These are phyloP conservation scores for Claviceps digitariae DNA, from an alignment of 2,329 filamentous ascomycete genomes.

Conservation along the genomic window DNA sequence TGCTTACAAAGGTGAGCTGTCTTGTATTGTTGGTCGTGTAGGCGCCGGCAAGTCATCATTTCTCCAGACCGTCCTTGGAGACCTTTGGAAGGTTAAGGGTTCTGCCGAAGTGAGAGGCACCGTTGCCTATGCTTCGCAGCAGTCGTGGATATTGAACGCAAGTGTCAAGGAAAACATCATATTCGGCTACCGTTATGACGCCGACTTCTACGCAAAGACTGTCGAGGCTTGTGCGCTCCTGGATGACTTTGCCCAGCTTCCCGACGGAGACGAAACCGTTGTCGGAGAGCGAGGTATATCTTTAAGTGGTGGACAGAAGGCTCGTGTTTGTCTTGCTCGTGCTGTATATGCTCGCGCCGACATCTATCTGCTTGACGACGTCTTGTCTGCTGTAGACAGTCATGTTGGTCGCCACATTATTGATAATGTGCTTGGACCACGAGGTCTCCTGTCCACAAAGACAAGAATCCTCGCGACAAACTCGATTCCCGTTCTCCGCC, in stretches of 20 bases:
- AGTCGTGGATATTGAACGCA: conserved; percentile 95
- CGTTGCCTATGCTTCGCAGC: conserved; percentile 84
- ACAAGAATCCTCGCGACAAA: conserved; percentile 92
- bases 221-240: conserved; percentile 79
- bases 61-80: conserved; percentile 75
- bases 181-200: conserved; percentile 89
- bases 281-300: conserved; percentile 96
- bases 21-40: conserved; percentile 88
- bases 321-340: conserved; percentile 77
- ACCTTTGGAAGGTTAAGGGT: conserved; percentile 80
- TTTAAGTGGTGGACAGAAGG: conserved; percentile 90
- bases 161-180: conserved; percentile 95
- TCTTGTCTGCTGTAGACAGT: conserved; percentile 93
- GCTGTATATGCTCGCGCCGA: conserved; percentile 96
- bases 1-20: conserved; percentile 83
- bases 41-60: conserved; percentile 91
- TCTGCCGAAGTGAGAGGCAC: conserved; percentile 70
- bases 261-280: conserved; percentile 91
- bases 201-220: conserved; percentile 86
- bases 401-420: conserved; percentile 93
- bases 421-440: conserved; percentile 78
- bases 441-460: conserved; percentile 70
- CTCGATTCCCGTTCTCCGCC: conserved; percentile 77
- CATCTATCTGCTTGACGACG: conserved; percentile 87
- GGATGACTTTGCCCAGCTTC: conserved; percentile 83